A percentile compares a stretch with the other conserved stretches of the same genome.
Evolutionary conservation across 306 rosid species (phyloP).

Genomic region (Glycine tomentella): DNA sequence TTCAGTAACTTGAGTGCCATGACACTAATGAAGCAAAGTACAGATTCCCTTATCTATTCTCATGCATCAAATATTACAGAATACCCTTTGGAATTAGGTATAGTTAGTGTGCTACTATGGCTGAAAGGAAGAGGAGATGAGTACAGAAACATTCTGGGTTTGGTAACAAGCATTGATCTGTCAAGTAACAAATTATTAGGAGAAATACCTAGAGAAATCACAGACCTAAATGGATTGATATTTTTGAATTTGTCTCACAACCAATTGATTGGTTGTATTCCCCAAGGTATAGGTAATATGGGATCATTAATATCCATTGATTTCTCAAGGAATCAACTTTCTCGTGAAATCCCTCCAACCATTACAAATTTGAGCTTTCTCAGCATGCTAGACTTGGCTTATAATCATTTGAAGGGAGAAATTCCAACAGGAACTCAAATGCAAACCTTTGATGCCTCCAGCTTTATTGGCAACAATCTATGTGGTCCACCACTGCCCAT

Average conservation of each 20-base stretch:
- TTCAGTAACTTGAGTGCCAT: conserved; percentile 41
- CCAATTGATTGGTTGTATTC: conserved; percentile 41
- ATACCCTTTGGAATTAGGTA: not conserved
- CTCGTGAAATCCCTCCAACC: conserved; percentile 42
- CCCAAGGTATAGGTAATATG: conserved; percentile 36
- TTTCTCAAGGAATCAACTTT: conserved; percentile 49
- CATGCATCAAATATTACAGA: fast-evolving
- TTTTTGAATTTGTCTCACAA: conserved; percentile 49
- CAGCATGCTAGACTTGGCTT: conserved; percentile 41
- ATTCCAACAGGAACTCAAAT: conserved; percentile 49
- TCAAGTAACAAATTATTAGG: not conserved
- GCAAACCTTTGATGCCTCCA: conserved; percentile 46
- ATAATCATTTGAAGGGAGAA: conserved; percentile 41
- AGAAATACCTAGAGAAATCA: not conserved
- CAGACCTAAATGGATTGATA: not conserved
- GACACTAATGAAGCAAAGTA: not conserved
- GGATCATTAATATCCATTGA: conserved; percentile 19
- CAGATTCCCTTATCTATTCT: not conserved
- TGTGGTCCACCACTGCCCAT: conserved; percentile 37
- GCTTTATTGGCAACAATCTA: conserved; percentile 31
- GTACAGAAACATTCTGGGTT: not conserved
- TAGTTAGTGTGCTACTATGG: not conserved
- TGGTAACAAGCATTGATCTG: conserved; percentile 16
- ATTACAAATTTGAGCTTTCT: too few relatives aligned
- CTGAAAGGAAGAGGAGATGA: not conserved